Evolutionary conservation across 768 basidiomycete genomes (phyloP).

Genomic region (Suillus weaverae): DNA sequence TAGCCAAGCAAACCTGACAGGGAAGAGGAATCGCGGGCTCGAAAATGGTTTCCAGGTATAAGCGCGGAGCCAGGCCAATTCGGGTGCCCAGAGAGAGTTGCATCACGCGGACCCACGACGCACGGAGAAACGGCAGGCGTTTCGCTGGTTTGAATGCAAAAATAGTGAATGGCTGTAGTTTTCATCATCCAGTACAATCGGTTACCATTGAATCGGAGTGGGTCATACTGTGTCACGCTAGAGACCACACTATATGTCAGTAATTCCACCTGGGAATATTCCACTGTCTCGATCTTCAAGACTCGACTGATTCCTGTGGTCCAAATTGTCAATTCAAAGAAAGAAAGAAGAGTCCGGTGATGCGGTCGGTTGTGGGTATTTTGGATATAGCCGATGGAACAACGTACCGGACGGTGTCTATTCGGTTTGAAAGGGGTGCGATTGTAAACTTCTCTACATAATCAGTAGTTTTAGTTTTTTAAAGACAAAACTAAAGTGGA

Average conservation of each 20-base stretch:
- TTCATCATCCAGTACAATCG: neutral
- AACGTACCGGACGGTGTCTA: neutral
- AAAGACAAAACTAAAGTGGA: neutral
- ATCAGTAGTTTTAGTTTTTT: slow-evolving; percentile 1
- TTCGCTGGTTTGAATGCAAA: neutral
- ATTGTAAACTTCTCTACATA: neutral
- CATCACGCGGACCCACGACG: slow-evolving; percentile 1
- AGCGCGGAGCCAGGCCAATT: slow-evolving; percentile 1
- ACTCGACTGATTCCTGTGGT: too few relatives aligned
- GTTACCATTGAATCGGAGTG: neutral
- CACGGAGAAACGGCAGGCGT: neutral
- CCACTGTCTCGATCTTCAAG: too few relatives aligned
- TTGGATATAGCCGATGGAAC: neutral
- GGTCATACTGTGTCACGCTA: neutral
- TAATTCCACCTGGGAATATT: neutral
- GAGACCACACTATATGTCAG: neutral
- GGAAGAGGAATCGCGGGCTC: neutral
- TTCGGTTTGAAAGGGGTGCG: neutral
- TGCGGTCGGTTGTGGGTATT: neutral
- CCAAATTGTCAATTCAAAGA: too few relatives aligned
- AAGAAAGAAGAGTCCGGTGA: neutral
- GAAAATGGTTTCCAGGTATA: neutral
- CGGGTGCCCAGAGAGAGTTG: neutral
- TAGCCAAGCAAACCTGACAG: neutral
- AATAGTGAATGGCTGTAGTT: neutral